Percentiles rank a stretch among this genome's conserved stretches.
Conservation (phyloP, 257 asterid species). For the Lantana camara region DNA sequence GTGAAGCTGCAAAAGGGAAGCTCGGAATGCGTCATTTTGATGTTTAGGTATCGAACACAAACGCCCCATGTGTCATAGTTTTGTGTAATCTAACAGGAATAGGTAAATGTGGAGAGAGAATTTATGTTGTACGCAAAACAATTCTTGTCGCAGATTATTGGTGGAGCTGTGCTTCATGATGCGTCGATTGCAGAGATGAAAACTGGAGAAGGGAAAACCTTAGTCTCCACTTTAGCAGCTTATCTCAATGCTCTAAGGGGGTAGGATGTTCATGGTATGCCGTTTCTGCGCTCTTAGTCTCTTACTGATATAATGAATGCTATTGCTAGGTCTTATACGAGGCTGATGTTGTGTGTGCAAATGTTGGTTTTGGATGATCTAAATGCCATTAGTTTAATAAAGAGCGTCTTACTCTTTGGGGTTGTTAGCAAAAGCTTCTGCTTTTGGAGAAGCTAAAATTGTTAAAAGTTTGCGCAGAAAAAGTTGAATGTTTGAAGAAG, state of each 20-base stretch:
- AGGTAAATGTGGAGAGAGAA: background rate
- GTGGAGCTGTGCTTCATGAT: conserved; percentile 99
- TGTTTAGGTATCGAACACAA: conserved; percentile 70
- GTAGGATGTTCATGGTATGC: conserved; percentile 96
- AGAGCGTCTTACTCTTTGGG: too few relatives aligned
- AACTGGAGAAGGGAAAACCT: conserved; percentile 99
- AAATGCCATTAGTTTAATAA: background rate
- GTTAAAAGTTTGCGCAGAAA: too few relatives aligned
- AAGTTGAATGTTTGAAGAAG: too few relatives aligned
- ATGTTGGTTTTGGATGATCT: conserved; percentile 26
- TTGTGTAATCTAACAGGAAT: background rate
- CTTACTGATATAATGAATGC: conserved; percentile 16
- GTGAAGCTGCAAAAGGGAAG: conserved; percentile 99
- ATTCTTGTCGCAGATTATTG: conserved; percentile 68
- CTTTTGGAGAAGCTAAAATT: too few relatives aligned
- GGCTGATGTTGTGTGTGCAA: too few relatives aligned
- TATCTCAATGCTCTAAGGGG: conserved; percentile 94
- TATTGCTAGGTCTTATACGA: too few relatives aligned
- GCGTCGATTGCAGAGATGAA: conserved; percentile 99
- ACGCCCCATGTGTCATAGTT: background rate
- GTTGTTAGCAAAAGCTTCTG: too few relatives aligned
- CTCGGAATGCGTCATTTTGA: conserved; percentile 98
- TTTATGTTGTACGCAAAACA: too few relatives aligned
- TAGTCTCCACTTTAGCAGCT: conserved; percentile 97
- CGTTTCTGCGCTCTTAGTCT: conserved; percentile 17